Evolutionary conservation across 176 grass and related monocot genomes (phyloP), one percentile per base, ranked within the genome.

Genomic region (Phoenix roebelenii): DNA sequence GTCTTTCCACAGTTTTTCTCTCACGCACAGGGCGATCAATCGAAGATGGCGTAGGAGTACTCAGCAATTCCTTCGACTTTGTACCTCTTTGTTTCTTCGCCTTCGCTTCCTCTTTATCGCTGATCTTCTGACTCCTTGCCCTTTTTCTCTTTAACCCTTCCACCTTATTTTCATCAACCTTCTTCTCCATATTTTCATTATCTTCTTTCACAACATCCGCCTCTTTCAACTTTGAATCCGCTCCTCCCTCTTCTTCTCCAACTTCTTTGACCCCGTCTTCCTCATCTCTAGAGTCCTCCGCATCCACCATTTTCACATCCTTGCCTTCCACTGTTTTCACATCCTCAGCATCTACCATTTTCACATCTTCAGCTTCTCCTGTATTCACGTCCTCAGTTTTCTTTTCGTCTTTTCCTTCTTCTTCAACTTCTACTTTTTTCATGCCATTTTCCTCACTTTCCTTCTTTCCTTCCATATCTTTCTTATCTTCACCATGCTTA

Each of bases 1-100:
- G 88, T 57, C 94, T 93, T 72, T 93, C 94, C 59, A 98, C 94
- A 25, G 77, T 89, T 79, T 93, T 98, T 73, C 88, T 98, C 74
- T 98, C 88, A 61, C 88, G 87, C 22, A 93, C 84, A 76, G 94
- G 94, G 60, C 94, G 84, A 16, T 98, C 94, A 20, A 66, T 57
- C 57, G 62, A 67, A 76, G 82, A 98, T 22, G 87, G 55, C 9
- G 70, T 79, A 10, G 64, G 64, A 51, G 59, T 82, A 29, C 50
- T 76, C 12, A 77, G 7, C 51, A 82, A 83, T 55, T 77, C 72
- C 67, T 77, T 89, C 3, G 78, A 62, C 79, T 83, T 77, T 76
- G 72, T 85, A 10, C 66, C 70, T 22, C 59, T 61, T 25, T 74
- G 66, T 63, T 73, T 82, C 57, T 70, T 73, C 16, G 82, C 82